Base-by-base conservation (phyloP, 2,329 filamentous ascomycete species). In the Nemania serpens region DNA sequence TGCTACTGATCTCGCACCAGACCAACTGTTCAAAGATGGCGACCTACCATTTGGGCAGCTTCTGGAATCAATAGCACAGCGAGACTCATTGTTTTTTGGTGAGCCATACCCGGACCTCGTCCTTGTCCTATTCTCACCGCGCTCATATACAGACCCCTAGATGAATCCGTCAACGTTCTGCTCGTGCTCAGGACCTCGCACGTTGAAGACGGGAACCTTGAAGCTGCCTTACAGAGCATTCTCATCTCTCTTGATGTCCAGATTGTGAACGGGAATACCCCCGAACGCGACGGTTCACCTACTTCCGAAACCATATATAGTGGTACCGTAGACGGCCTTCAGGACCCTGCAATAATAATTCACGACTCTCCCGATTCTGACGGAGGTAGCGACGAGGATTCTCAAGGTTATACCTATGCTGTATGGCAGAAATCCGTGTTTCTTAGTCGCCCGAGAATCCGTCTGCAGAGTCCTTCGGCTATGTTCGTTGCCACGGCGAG, bases 31-130 rank as follows among this genome's bases (percentile, higher is more conserved):
- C 57, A 76, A 75, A 55, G 73, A 77, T 45, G 74, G 75, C 3
- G 74, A 77, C 11, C 77, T 75, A 65, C 79, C 76, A n/a, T 76
- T 68, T 63, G 73, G 78, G 65, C 77, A 77, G 67, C 76, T 79
- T 63, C 79, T 89, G 43, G 81, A 85, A 53, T 82, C 82, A 17
- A 81, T 91, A 69, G 77, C 84, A 45, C 83, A 86, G 68, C 82
- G 90, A 66, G 82, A 88, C 41, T 81, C 82, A 56, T 78, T 93
- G 41, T 89, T 91, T 72, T 91, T 93, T 71, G 90, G 90, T 92
- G 79, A 67, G 84, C 75, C 48, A 56, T 61, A 67, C 68, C 61
- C 58, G 64, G 61, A 55, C 52, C 59, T 68, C 69, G 66, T 64
- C 67, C 70, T 66, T 67, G 63, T 71, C 66, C 66, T 65, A 71